phyloP scores from a whole-genome alignment of 176 grass and related monocot species.

The Alloteropsis semialata region DNA sequence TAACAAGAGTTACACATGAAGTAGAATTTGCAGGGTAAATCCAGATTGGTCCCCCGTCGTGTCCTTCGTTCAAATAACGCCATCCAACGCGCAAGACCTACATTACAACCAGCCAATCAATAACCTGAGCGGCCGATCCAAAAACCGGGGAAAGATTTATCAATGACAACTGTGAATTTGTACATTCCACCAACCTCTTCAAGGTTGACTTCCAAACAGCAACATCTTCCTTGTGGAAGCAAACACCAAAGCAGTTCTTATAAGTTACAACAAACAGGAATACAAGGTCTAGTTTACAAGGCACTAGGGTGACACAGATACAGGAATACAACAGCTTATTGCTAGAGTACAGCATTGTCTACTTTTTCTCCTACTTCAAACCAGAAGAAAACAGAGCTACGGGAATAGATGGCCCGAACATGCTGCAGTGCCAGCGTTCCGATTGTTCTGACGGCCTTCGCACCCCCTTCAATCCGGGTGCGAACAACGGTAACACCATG shows the following conservation, averaged over 20 bases:
- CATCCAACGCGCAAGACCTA: background rate
- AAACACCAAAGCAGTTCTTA: background rate
- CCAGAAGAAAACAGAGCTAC: constrained; percentile 89
- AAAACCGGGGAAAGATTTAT: background rate
- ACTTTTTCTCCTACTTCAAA: constrained; percentile 79
- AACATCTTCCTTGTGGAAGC: background rate
- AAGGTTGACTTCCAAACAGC: background rate
- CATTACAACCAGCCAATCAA: background rate
- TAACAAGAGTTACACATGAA: background rate
- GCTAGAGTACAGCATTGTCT: background rate
- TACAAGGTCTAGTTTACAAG: background rate
- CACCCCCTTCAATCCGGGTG: constrained; percentile 89
- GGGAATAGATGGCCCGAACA: constrained; percentile 86
- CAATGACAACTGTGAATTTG: background rate
- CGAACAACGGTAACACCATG: constrained; percentile 74
- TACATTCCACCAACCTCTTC: background rate
- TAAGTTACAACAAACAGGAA: constrained; percentile 14
- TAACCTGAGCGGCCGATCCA: constrained; percentile 1
- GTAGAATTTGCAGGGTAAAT: background rate
- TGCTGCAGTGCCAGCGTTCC: constrained; percentile 68
- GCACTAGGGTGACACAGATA: background rate
- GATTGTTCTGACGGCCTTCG: constrained; percentile 71
- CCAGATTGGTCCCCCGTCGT: background rate
- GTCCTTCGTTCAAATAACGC: constrained; percentile 1
- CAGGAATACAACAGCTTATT: background rate